Evolutionary conservation across 2,329 filamentous ascomycete species (phyloP), one percentile per base, ranked within the genome.

Genomic region (Calonectria multiphialidica): DNA sequence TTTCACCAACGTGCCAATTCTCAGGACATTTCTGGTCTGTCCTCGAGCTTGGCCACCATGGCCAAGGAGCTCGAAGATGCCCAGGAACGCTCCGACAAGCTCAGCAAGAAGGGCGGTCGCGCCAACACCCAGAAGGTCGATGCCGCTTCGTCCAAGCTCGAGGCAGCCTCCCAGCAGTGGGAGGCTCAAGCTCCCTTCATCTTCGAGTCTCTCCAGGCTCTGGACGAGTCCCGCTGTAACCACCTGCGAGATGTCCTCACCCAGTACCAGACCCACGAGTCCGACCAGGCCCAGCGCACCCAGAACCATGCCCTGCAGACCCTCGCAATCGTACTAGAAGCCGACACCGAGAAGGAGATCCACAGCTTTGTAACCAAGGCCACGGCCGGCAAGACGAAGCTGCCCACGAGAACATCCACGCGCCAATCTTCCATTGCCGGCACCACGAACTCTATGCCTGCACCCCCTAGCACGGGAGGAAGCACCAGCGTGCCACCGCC

Each of bases 161-260:
- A 98, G 75, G 91, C 91, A 72, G 93, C 95, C n/a, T 91, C 89
- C 53, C 90, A 93, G 76, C 94, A 98, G 81, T 99, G 97, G 97
- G 93, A 98, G 68, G 95, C 95, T 1, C 95, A 98, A 83, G 95
- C 97, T 16, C 97, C 97, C 1, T 98, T 95, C 83, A 93, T 98
- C 72, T 98, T 98, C 81, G 97, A 99, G 84, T 94, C 93, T 72
- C 90, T 99, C 30, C 97, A 99, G 82, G 93, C 94, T 7, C 87
- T 97, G 37, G 97, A 99, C 81, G 97, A 99, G 86, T 93, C 91
- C 78, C 92, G 97, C 68, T 87, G 97, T 76, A 98, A 98, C 83
- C 93, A 97, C 80, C 88, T 99, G 71, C 93, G 96, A 73, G 96
- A 98, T 83, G 90, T 94, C 47, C 89, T 99, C 72, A 98, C 97